Evolutionary conservation across 2,329 filamentous ascomycete genomes (phyloP).

Genomic region (Fusarium xylarioides): DNA sequence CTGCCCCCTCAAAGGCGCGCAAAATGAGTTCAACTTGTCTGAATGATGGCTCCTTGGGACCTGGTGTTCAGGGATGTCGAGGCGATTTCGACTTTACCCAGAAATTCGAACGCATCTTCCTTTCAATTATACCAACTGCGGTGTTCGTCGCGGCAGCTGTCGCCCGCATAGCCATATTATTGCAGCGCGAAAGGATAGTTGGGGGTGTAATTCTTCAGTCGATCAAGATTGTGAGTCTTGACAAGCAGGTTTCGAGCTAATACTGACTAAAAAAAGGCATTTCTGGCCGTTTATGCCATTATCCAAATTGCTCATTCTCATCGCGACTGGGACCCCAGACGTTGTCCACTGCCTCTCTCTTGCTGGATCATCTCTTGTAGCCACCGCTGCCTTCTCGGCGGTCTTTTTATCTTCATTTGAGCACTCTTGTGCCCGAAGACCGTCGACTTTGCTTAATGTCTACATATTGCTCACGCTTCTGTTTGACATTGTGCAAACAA

Average conservation of each 20-base stretch:
- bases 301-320: constrained; percentile 48
- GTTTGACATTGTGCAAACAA: constrained; percentile 53
- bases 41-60: constrained; percentile 54
- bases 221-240: constrained; percentile 42
- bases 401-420: constrained; percentile 47
- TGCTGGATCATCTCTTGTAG: constrained; percentile 33
- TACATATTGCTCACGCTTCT: constrained; percentile 55
- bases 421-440: constrained; percentile 50
- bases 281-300: constrained; percentile 39
- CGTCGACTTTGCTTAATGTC: constrained; percentile 53
- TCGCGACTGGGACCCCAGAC: constrained; percentile 27
- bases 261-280: constrained; percentile 27
- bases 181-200: constrained; percentile 47
- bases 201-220: constrained; percentile 47
- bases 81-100: constrained; percentile 62
- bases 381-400: constrained; percentile 44
- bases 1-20: background rate
- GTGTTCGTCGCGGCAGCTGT: constrained; percentile 51
- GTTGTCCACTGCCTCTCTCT: constrained; percentile 42
- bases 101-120: constrained; percentile 57
- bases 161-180: constrained; percentile 46
- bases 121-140: constrained; percentile 54
- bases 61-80: constrained; percentile 56
- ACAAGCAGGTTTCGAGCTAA: background rate
- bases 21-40: constrained; percentile 40